A percentile compares a stretch with the other conserved stretches of the same genome.
Conservation (phyloP, 768 basidiomycete species). For the Hysterangium stoloniferum region DNA sequence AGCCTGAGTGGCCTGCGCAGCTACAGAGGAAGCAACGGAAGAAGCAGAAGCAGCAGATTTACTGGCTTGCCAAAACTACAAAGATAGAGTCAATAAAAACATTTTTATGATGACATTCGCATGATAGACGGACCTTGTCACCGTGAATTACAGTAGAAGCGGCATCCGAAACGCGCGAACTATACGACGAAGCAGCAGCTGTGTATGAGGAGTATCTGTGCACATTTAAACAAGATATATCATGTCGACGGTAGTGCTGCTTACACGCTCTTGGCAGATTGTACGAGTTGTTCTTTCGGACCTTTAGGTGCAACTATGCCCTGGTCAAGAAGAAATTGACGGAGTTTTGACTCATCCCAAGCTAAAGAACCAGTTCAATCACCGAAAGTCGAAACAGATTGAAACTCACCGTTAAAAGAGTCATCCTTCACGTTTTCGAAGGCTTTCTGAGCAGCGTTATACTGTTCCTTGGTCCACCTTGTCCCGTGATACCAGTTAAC, state of each 20-base stretch:
- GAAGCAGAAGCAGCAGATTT: constrained; percentile 22
- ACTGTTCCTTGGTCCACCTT: constrained; percentile 58
- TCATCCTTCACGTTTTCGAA: constrained; percentile 35
- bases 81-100: constrained; percentile 23
- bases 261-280: constrained; percentile 51
- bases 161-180: constrained; percentile 44
- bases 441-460: constrained; percentile 50
- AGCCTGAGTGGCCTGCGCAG: constrained; percentile 46
- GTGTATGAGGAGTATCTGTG: constrained; percentile 51
- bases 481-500: constrained; percentile 47
- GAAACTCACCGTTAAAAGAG: constrained; percentile 35
- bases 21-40: constrained; percentile 23
- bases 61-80: constrained; percentile 18
- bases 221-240: neutral
- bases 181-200: constrained; percentile 49
- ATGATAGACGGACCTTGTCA: constrained; percentile 33
- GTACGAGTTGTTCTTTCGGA: constrained; percentile 68
- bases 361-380: constrained; percentile 45
- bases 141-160: constrained; percentile 44
- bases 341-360: constrained; percentile 80
- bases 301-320: constrained; percentile 80
- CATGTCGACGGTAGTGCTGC: constrained; percentile 3
- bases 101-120: constrained; percentile 30
- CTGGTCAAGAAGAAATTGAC: constrained; percentile 79
- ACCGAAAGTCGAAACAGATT: constrained; percentile 22